phyloP scores from a whole-genome alignment of 208 protist species.

The Vickermania spadyakhi region DNA sequence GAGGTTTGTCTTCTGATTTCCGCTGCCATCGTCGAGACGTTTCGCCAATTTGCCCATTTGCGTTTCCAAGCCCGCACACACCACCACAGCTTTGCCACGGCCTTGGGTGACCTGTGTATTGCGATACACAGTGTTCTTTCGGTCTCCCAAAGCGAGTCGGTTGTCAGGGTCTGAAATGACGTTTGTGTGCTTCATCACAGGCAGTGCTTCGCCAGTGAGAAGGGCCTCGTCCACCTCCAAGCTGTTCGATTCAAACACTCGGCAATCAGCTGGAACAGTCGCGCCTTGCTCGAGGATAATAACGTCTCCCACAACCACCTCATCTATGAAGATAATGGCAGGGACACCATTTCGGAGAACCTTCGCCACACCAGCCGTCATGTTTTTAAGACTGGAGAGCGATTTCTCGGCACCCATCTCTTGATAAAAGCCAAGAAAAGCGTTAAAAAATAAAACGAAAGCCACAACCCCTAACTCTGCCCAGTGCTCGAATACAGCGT shows the following conservation, averaged over 20 bases:
- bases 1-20: constrained; percentile 51
- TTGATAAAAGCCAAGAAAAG: constrained; percentile 81
- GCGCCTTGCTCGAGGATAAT: constrained; percentile 89
- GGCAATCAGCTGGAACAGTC: constrained; percentile 91
- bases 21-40: constrained; percentile 28
- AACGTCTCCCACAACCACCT: constrained; percentile 96
- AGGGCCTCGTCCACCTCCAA: constrained; percentile 89
- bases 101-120: constrained; percentile 83
- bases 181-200: constrained; percentile 72
- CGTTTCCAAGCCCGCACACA: constrained; percentile 56
- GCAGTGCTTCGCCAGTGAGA: constrained; percentile 90
- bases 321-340: constrained; percentile 85
- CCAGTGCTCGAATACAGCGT: constrained; percentile 74
- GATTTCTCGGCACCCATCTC: constrained; percentile 83
- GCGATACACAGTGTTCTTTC: constrained; percentile 87
- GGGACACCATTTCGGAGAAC: constrained; percentile 89
- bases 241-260: constrained; percentile 84
- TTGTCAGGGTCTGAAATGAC: constrained; percentile 68
- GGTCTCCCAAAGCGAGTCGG: constrained; percentile 71
- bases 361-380: constrained; percentile 78
- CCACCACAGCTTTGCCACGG: constrained; percentile 70
- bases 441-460: constrained; percentile 83
- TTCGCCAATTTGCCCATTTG: constrained; percentile 87
- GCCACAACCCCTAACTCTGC: constrained; percentile 80
- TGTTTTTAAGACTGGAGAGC: constrained; percentile 73